These are phyloP conservation scores for Colletotrichum sansevieriae DNA, from an alignment of 2,329 filamentous ascomycete genomes.

Conservation along the genomic window DNA sequence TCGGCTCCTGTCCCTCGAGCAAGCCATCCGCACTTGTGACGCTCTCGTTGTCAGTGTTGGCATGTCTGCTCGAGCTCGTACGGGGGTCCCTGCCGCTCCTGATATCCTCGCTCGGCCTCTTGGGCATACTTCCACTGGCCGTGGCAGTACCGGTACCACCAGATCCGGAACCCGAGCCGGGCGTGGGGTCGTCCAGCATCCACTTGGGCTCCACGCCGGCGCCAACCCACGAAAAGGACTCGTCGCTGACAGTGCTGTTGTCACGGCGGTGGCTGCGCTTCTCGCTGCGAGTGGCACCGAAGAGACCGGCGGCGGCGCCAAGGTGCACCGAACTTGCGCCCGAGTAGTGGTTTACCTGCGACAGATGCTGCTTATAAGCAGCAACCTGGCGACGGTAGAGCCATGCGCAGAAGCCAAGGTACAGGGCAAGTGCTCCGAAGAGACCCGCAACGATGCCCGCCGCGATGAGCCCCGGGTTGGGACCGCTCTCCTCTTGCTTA, in stretches of 20 bases:
- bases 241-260: constrained; percentile 43
- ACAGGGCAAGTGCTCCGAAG: constrained; percentile 70
- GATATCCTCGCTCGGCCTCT: constrained; percentile 43
- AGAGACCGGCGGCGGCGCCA: constrained; percentile 45
- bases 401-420: constrained; percentile 79
- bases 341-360: constrained; percentile 71
- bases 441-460: constrained; percentile 73
- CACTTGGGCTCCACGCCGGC: constrained; percentile 50
- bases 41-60: constrained; percentile 47
- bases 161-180: constrained; percentile 38
- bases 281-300: constrained; percentile 44
- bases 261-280: constrained; percentile 42
- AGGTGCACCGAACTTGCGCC: constrained; percentile 57
- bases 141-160: constrained; percentile 40
- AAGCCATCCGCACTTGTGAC: constrained; percentile 66
- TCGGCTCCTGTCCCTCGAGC: constrained; percentile 73
- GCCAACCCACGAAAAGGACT: constrained; percentile 51
- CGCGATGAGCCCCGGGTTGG: constrained; percentile 58
- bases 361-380: constrained; percentile 78
- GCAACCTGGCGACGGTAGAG: constrained; percentile 78
- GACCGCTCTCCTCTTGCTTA: constrained; percentile 1
- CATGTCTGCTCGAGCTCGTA: constrained; percentile 42
- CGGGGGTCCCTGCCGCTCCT: constrained; percentile 39
- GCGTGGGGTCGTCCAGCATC: constrained; percentile 45
- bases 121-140: constrained; percentile 38